A percentile compares a stretch with the other conserved stretches of the same genome.
Conservation (phyloP, 371 early-diverging fungal genomes). For the Smittium culicis region DNA sequence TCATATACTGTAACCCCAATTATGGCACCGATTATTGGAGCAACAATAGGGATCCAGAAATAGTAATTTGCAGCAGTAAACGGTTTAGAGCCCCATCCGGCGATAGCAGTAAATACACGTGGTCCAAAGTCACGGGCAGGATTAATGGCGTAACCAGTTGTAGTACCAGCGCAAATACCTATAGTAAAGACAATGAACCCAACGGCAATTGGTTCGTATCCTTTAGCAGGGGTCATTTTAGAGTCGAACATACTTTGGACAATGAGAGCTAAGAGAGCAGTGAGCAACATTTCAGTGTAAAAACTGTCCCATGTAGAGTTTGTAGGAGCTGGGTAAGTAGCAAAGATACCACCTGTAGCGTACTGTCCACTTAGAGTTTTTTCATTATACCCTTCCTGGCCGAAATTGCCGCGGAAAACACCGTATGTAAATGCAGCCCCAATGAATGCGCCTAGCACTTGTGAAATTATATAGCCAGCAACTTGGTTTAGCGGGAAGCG, state of each 20-base stretch:
- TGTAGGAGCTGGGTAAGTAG: conserved; percentile 42
- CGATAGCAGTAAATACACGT: conserved; percentile 57
- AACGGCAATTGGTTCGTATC: conserved; percentile 35
- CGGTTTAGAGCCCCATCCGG: conserved; percentile 58
- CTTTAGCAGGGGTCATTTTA: conserved; percentile 43
- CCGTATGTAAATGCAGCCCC: conserved; percentile 47
- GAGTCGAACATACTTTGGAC: conserved; percentile 57
- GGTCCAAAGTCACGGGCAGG: conserved; percentile 85
- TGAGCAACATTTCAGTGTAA: conserved; percentile 62
- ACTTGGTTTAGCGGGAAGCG: conserved; percentile 53
- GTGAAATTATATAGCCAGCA: conserved; percentile 44
- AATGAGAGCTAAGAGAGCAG: conserved; percentile 53
- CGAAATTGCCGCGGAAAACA: conserved; percentile 26
- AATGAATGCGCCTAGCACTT: conserved; percentile 53
- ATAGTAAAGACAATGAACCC: conserved; percentile 51
- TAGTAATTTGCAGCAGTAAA: conserved; percentile 50
- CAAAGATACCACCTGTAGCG: conserved; percentile 55
- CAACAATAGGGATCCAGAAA: conserved; percentile 62
- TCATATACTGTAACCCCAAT: conserved; percentile 52
- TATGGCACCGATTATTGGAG: conserved; percentile 57
- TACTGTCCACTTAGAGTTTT: conserved; percentile 37
- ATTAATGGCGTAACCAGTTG: conserved; percentile 67
- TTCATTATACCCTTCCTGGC: conserved; percentile 38
- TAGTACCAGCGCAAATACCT: conserved; percentile 49
- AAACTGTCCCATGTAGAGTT: conserved; percentile 46